Conservation (phyloP, 1,284 basidiomycete species). For the Malassezia obtusa region DNA sequence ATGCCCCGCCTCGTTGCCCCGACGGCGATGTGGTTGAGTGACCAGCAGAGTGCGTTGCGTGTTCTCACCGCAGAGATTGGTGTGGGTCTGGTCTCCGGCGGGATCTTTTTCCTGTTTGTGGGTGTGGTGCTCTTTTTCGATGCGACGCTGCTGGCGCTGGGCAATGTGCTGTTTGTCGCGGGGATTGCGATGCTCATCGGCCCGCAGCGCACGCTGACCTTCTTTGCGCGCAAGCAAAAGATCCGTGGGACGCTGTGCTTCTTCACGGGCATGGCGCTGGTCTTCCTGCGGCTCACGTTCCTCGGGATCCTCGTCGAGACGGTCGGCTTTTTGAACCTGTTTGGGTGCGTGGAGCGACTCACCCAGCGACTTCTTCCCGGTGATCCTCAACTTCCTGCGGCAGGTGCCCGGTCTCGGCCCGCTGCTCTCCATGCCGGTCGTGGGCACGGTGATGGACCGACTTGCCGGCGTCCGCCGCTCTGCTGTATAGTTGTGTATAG, state of each 20-base stretch:
- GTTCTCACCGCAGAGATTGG: slow-evolving; percentile 39
- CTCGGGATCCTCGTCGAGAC: slow-evolving; percentile 86
- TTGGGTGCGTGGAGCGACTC: slow-evolving; percentile 63
- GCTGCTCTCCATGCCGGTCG: slow-evolving; percentile 64
- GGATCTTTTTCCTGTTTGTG: slow-evolving; percentile 86
- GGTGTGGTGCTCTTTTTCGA: slow-evolving; percentile 96
- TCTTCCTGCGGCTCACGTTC: slow-evolving; percentile 85
- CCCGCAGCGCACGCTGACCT: slow-evolving; percentile 80
- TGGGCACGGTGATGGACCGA: slow-evolving; percentile 49
- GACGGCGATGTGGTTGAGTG: slow-evolving; percentile 43
- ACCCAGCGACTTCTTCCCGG: slow-evolving; percentile 95
- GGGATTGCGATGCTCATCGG: slow-evolving; percentile 47
- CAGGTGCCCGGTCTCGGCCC: slow-evolving; percentile 88
- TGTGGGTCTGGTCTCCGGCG: slow-evolving; percentile 94
- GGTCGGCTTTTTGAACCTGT: slow-evolving; percentile 75
- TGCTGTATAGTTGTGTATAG: slow-evolving; percentile 37
- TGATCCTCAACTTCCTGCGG: slow-evolving; percentile 86
- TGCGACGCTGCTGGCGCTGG: slow-evolving; percentile 86
- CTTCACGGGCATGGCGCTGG: slow-evolving; percentile 50
- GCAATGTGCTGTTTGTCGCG: slow-evolving; percentile 56
- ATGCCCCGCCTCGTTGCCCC: not conserved
- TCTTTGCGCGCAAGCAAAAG: slow-evolving; percentile 94
- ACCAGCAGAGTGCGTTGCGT: slow-evolving; percentile 43
- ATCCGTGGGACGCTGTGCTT: slow-evolving; percentile 63
- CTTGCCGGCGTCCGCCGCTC: slow-evolving; percentile 50